These are phyloP conservation scores for Diospyros kaki DNA, from an alignment of 148 eudicot genomes.

Conservation along the genomic window DNA sequence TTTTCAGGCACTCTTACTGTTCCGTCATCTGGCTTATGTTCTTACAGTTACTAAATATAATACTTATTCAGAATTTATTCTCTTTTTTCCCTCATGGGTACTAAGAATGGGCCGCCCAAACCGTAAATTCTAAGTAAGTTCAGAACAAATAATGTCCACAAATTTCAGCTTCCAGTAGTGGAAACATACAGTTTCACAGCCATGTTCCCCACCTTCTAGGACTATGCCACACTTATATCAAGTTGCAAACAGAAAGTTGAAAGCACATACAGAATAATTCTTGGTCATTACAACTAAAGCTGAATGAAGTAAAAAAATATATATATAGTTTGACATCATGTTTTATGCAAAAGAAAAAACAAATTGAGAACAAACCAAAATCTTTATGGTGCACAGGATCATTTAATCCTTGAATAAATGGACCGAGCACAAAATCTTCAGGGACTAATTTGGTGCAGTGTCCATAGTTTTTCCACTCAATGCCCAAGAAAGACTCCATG, in stretches of 20 bases:
- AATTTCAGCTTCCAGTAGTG: constrained; percentile 4
- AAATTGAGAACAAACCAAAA: constrained; percentile 62
- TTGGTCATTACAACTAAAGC: not conserved
- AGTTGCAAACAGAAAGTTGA: not conserved
- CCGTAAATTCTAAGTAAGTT: not conserved
- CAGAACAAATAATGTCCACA: not conserved
- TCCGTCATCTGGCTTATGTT: too few relatives aligned
- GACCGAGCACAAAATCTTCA: constrained; percentile 71
- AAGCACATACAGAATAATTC: not conserved
- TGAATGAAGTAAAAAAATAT: not conserved
- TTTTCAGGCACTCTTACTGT: too few relatives aligned
- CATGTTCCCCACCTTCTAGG: not conserved
- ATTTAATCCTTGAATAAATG: constrained; percentile 79
- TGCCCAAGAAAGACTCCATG: constrained; percentile 92
- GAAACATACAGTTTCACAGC: not conserved
- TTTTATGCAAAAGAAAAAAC: not conserved
- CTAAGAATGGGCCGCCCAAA: not conserved
- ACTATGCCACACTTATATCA: not conserved
- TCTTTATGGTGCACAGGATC: constrained; percentile 98
- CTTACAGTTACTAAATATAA: not conserved
- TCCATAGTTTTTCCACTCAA: constrained; percentile 70
- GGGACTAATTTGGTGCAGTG: constrained; percentile 55
- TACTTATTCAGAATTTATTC: not conserved
- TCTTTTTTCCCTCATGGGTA: not conserved
- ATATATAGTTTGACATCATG: not conserved